Conservation (phyloP, 371 early-diverging fungal species). For the Mortierella sp. region DNA sequence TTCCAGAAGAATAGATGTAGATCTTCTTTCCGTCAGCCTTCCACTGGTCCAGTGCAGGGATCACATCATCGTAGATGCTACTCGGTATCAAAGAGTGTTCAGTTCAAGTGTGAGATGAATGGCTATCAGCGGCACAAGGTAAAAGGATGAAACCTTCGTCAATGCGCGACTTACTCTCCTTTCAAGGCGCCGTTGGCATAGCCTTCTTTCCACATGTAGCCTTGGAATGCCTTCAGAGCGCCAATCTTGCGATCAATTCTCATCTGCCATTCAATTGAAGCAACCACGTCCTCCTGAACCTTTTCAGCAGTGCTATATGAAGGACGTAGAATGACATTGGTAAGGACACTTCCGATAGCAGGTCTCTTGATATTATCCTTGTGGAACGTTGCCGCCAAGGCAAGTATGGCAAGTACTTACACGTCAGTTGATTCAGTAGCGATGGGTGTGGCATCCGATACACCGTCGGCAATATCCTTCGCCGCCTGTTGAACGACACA, state of each 20-base stretch:
- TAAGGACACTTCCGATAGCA: too few relatives aligned
- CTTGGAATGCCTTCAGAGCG: slow-evolving; percentile 92
- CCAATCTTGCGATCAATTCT: slow-evolving; percentile 84
- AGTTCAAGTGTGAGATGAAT: neutral
- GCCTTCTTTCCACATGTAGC: slow-evolving; percentile 93
- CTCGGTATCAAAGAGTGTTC: neutral
- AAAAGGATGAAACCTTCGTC: neutral
- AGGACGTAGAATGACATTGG: neutral
- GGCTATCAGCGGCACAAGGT: neutral
- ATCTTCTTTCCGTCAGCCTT: slow-evolving; percentile 65
- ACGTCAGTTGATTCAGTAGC: slow-evolving; percentile 56
- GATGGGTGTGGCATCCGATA: slow-evolving; percentile 60
- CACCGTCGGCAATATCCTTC: slow-evolving; percentile 63
- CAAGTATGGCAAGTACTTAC: slow-evolving; percentile 31
- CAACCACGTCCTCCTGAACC: slow-evolving; percentile 68
- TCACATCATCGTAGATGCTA: slow-evolving; percentile 89
- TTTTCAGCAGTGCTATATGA: slow-evolving; percentile 58
- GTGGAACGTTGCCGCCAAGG: neutral
- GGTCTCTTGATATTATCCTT: too few relatives aligned
- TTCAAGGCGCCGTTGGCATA: slow-evolving; percentile 80
- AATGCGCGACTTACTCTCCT: slow-evolving; percentile 74
- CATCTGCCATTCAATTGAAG: slow-evolving; percentile 88
- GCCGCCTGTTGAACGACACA: slow-evolving; percentile 55
- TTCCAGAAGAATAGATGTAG: slow-evolving; percentile 95
- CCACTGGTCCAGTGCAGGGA: slow-evolving; percentile 80